A percentile compares a stretch with the other conserved stretches of the same genome.
Evolutionary conservation across 164 flowering plant species (phyloP).

Genomic region (Piper betle): DNA sequence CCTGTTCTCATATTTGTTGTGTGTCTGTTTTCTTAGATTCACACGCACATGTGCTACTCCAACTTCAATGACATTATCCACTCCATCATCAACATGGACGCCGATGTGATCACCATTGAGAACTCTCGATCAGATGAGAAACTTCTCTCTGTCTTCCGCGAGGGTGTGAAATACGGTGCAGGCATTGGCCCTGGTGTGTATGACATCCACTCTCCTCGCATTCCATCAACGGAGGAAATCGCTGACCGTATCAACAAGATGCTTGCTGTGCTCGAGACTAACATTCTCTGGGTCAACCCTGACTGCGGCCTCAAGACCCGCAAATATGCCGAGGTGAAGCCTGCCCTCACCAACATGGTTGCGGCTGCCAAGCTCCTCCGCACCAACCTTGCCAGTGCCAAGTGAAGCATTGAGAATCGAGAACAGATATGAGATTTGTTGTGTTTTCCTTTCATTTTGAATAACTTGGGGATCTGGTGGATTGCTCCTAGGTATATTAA

Average conservation of each 20-base stretch:
- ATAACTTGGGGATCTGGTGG: too few species aligned
- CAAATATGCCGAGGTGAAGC: constrained; percentile 77
- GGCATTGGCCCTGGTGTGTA: constrained; percentile 98
- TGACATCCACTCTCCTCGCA: constrained; percentile 93
- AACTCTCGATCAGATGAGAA: constrained; percentile 94
- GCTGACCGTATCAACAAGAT: constrained; percentile 87
- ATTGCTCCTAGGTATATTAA: too few species aligned
- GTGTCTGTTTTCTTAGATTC: too few species aligned
- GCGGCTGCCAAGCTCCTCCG: constrained; percentile 81
- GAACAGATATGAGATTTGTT: too few species aligned
- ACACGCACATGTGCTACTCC: constrained; percentile 86
- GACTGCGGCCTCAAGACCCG: constrained; percentile 97
- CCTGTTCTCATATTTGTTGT: background rate
- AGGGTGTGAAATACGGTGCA: constrained; percentile 88
- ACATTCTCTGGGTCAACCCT: constrained; percentile 94
- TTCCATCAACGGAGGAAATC: constrained; percentile 80
- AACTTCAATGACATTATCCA: constrained; percentile 71
- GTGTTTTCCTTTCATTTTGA: too few species aligned
- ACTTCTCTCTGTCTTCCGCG: constrained; percentile 92
- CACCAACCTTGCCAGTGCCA: constrained; percentile 57
- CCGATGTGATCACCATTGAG: constrained; percentile 95
- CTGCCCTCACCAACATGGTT: constrained; percentile 79
- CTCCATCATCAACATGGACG: constrained; percentile 80
- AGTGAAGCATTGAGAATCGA: too few species aligned
- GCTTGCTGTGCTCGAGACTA: constrained; percentile 88